phyloP scores from a whole-genome alignment of 2,329 filamentous ascomycete species.

The Curvularia eragrostidis region DNA sequence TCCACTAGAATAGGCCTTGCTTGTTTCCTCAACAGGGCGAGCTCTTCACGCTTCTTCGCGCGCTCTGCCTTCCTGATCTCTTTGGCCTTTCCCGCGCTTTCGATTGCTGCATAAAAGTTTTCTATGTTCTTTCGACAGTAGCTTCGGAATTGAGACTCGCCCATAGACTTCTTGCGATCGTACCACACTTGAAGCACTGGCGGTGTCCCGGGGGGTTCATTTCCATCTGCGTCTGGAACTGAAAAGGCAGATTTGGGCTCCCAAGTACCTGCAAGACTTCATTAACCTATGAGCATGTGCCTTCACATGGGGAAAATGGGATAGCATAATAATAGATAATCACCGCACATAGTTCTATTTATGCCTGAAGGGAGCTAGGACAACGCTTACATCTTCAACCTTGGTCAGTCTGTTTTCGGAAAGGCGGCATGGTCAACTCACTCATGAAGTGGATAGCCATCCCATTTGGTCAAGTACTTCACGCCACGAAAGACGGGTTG shows the following conservation, averaged over 20 bases:
- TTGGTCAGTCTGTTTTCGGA: conserved; percentile 1
- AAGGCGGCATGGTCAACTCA: conserved; percentile 12
- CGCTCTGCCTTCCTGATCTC: conserved; percentile 22
- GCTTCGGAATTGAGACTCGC: conserved; percentile 7
- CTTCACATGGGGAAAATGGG: background rate
- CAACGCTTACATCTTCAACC: conserved; percentile 18
- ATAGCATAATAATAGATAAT: background rate
- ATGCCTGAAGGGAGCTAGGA: background rate
- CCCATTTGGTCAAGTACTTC: conserved; percentile 70
- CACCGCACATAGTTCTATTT: background rate
- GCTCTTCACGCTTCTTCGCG: conserved; percentile 25
- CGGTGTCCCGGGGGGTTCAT: background rate
- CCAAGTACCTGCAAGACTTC: conserved; percentile 32
- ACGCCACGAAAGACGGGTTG: conserved; percentile 13
- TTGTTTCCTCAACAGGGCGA: conserved; percentile 4
- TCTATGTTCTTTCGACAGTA: conserved; percentile 18
- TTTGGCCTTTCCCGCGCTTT: conserved; percentile 12
- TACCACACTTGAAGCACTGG: conserved; percentile 23
- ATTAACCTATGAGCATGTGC: conserved; percentile 2
- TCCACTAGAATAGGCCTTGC: conserved; percentile 10
- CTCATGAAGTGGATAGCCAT: conserved; percentile 59
- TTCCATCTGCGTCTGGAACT: background rate
- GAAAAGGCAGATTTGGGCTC: conserved; percentile 22
- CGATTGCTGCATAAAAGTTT: conserved; percentile 16
- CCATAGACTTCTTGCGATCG: conserved; percentile 16